Conservation (phyloP, 371 early-diverging fungal genomes). For the Syncephalastrum racemosum region DNA sequence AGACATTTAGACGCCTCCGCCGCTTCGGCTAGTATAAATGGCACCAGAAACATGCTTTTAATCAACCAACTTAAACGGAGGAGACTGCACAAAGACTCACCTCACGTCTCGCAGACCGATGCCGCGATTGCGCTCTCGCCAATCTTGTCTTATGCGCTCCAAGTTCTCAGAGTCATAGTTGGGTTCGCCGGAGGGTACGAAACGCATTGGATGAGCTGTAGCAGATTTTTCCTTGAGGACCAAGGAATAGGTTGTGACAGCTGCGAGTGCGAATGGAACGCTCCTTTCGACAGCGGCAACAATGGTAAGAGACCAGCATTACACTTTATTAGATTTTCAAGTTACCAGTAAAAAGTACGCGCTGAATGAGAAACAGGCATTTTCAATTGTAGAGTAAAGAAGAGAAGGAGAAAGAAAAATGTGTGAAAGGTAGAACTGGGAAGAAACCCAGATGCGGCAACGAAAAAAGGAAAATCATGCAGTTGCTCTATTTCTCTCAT, state of each 20-base stretch:
- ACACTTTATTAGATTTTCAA: too few relatives aligned
- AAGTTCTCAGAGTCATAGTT: conserved; percentile 33
- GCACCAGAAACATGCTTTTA: not conserved
- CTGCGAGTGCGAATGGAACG: conserved; percentile 12
- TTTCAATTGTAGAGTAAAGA: too few relatives aligned
- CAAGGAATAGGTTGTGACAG: conserved; percentile 9
- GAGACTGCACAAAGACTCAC: conserved; percentile 17
- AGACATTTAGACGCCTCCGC: conserved; percentile 32
- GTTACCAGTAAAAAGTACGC: too few relatives aligned
- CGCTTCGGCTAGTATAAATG: conserved; percentile 32
- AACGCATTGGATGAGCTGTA: conserved; percentile 28
- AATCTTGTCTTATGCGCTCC: conserved; percentile 41
- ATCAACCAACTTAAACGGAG: not conserved
- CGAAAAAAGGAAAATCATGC: too few relatives aligned
- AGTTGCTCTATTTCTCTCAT: too few relatives aligned
- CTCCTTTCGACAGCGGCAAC: conserved; percentile 1
- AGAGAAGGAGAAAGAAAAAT: too few relatives aligned
- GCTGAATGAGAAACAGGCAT: too few relatives aligned
- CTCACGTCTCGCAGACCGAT: conserved; percentile 46
- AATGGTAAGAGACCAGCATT: too few relatives aligned
- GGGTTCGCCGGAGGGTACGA: conserved; percentile 35
- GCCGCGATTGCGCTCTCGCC: conserved; percentile 40
- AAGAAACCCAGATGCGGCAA: too few relatives aligned
- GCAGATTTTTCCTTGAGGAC: conserved; percentile 3
- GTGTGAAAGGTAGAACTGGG: too few relatives aligned